Evolutionary conservation across 2,329 filamentous ascomycete species (phyloP).

Genomic region (Xenoacremonium recifei): DNA sequence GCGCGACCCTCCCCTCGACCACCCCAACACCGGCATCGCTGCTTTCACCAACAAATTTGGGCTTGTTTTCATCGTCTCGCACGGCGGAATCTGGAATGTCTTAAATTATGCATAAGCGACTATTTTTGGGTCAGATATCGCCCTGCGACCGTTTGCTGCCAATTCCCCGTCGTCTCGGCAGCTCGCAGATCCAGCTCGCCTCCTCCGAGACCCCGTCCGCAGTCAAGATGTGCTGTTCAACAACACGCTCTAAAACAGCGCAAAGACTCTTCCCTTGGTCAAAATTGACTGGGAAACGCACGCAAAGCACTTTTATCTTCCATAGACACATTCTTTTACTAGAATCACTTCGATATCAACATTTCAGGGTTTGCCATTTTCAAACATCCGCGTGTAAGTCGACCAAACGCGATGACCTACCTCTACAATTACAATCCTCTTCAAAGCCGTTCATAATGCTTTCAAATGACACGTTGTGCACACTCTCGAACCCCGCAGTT

Average conservation of each 20-base stretch:
- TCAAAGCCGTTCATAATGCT: not conserved
- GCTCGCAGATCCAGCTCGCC: constrained; percentile 10
- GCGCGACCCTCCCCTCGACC: constrained; percentile 31
- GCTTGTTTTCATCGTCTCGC: constrained; percentile 59
- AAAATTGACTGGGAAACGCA: not conserved
- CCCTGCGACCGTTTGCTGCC: constrained; percentile 2
- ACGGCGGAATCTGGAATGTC: constrained; percentile 33
- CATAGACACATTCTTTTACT: too few relatives aligned
- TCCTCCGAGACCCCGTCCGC: constrained; percentile 14
- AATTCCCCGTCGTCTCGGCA: constrained; percentile 9
- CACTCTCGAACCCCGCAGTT: not conserved
- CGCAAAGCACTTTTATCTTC: not conserved
- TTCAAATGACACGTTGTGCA: not conserved
- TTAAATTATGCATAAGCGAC: not conserved
- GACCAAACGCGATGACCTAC: not conserved
- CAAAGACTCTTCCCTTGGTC: not conserved
- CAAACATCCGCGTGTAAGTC: not conserved
- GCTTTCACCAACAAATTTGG: constrained; percentile 55
- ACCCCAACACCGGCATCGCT: constrained; percentile 26
- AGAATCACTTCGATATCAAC: too few relatives aligned
- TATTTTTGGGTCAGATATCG: constrained; percentile 8
- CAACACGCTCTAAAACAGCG: constrained; percentile 5
- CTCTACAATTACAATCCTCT: not conserved
- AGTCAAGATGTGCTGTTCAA: constrained; percentile 7
- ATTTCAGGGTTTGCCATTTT: not conserved